Conservation (phyloP, 306 rosid species). For the Cucurbita ficifolia region DNA sequence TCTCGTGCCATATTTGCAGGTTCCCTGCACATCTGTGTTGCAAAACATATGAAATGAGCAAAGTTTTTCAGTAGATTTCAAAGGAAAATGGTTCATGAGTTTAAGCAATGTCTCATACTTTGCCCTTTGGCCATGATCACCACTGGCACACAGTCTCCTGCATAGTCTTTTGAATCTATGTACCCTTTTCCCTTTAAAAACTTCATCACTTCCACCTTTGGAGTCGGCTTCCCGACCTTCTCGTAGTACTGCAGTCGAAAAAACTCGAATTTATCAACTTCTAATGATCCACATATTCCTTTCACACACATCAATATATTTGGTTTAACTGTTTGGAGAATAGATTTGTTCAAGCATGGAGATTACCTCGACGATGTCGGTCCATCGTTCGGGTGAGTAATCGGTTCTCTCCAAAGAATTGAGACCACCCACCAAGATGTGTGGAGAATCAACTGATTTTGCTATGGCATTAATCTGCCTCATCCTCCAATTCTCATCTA, state of each 20-base stretch:
- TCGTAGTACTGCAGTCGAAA: slow-evolving; percentile 41
- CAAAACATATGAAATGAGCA: not conserved
- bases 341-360: not conserved
- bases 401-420: slow-evolving; percentile 55
- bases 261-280: not conserved
- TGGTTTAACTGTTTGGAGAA: not conserved
- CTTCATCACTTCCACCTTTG: slow-evolving; percentile 67
- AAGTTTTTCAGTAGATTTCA: not conserved
- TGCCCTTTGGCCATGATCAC: slow-evolving; percentile 88
- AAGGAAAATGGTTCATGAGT: not conserved
- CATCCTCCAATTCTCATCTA: slow-evolving; percentile 92
- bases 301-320: not conserved
- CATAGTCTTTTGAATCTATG: slow-evolving; percentile 57
- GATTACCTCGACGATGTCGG: slow-evolving; percentile 49
- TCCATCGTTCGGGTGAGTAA: slow-evolving; percentile 68
- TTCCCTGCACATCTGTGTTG: slow-evolving; percentile 70
- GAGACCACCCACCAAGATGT: slow-evolving; percentile 69
- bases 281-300: not conserved
- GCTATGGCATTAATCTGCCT: slow-evolving; percentile 59
- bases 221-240: slow-evolving; percentile 76
- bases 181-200: slow-evolving; percentile 54
- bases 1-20: slow-evolving; percentile 82
- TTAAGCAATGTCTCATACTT: slow-evolving; percentile 24
- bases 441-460: slow-evolving; percentile 52
- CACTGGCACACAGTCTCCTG: slow-evolving; percentile 71